A percentile compares a stretch with the other conserved stretches of the same genome.
phyloP scores from a whole-genome alignment of 257 asterid species.

The Penstemon davidsonii region DNA sequence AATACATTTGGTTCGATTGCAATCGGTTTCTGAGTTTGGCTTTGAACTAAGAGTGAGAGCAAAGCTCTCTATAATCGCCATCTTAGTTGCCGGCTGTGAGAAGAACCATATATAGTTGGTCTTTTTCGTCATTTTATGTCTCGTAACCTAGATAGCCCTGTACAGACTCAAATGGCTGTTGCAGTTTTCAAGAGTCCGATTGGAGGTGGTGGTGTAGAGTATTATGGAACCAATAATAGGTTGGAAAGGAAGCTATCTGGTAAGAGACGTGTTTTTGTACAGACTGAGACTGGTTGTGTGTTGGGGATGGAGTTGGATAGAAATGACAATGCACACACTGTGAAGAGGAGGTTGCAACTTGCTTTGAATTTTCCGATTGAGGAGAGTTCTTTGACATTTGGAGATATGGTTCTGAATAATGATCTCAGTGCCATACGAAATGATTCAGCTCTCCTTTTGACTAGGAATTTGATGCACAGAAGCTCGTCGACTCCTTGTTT shows the following conservation, averaged over 20 bases:
- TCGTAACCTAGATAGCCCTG: constrained; percentile 81
- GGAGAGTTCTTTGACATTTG: constrained; percentile 88
- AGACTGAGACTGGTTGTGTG: constrained; percentile 86
- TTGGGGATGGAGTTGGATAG: constrained; percentile 94
- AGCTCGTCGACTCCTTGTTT: constrained; percentile 97
- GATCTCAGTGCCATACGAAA: constrained; percentile 86
- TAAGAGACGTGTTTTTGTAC: constrained; percentile 86
- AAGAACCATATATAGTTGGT: constrained; percentile 21
- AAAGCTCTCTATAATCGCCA: constrained; percentile 53
- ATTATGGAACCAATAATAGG: constrained; percentile 56
- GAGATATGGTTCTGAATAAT: constrained; percentile 80
- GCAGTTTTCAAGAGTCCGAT: constrained; percentile 76
- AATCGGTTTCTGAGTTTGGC: constrained; percentile 61
- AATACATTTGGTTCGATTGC: constrained; percentile 30
- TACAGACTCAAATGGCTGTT: constrained; percentile 96
- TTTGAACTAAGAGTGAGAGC: constrained; percentile 45
- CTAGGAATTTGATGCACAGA: constrained; percentile 78
- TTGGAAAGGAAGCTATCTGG: constrained; percentile 63
- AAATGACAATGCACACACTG: constrained; percentile 85
- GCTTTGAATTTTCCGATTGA: constrained; percentile 82
- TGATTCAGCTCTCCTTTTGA: constrained; percentile 78
- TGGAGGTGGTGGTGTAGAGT: constrained; percentile 54
- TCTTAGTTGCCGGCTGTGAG: constrained; percentile 62
- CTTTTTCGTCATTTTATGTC: constrained; percentile 60
- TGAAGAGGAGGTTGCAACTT: constrained; percentile 82